Conservation (phyloP, 2,329 filamentous ascomycete species). For the Fusarium tuaranense region DNA sequence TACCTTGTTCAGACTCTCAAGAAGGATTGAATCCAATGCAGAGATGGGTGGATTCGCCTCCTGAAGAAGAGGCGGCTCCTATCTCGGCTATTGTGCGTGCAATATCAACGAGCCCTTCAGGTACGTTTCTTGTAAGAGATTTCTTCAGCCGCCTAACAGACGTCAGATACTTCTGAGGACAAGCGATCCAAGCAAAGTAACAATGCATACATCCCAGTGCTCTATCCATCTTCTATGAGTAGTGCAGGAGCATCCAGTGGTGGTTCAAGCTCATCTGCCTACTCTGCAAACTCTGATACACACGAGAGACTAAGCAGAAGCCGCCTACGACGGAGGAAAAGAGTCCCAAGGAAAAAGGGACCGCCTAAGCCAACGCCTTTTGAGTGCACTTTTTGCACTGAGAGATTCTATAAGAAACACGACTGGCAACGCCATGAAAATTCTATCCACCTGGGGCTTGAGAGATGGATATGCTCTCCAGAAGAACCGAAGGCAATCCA, state of each 20-base stretch:
- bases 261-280: not conserved
- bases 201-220: not conserved
- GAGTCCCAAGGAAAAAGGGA: not conserved
- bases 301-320: not conserved
- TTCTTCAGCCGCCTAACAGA: not conserved
- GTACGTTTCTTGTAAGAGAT: not conserved
- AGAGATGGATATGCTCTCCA: not conserved
- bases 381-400: slow-evolving; percentile 1
- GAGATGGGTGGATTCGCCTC: not conserved
- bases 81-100: not conserved
- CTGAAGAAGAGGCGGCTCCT: not conserved
- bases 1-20: not conserved
- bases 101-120: not conserved
- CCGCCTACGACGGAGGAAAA: not conserved
- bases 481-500: not conserved
- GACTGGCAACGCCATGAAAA: slow-evolving; percentile 6
- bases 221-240: not conserved
- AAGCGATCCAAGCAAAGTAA: not conserved
- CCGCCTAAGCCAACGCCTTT: not conserved
- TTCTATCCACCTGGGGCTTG: not conserved
- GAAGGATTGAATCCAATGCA: not conserved
- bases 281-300: not conserved
- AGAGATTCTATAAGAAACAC: not conserved
- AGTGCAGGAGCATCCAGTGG: not conserved
- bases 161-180: not conserved